A percentile compares a stretch with the other conserved stretches of the same genome.
phyloP scores from a whole-genome alignment of 805 yeast genomes.

The Candida ponderosae region DNA sequence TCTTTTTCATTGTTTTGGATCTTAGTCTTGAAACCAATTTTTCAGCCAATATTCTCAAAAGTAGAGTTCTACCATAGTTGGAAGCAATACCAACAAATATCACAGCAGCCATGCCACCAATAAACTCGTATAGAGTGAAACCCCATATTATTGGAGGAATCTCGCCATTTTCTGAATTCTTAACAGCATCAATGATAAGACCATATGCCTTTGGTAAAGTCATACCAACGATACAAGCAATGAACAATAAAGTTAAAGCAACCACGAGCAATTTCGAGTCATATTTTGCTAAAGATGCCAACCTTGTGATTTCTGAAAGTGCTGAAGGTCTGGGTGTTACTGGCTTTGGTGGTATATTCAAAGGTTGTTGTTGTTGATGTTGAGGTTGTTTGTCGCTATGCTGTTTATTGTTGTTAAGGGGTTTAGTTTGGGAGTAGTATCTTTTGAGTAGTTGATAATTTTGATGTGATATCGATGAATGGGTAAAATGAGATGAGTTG shows the following conservation, averaged over 20 bases:
- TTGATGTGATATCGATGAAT: too few relatives aligned
- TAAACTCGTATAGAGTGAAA: slow-evolving; percentile 51
- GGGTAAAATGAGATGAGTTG: too few relatives aligned
- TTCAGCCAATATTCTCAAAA: slow-evolving; percentile 76
- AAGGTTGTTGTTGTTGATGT: neutral
- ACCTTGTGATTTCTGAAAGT: slow-evolving; percentile 27
- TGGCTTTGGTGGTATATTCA: neutral
- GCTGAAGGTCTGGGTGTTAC: neutral
- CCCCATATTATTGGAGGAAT: slow-evolving; percentile 37
- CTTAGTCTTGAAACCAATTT: slow-evolving; percentile 78
- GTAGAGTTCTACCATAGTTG: slow-evolving; percentile 65
- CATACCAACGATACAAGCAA: slow-evolving; percentile 44
- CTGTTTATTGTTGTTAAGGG: too few relatives aligned
- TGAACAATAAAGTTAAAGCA: slow-evolving; percentile 36
- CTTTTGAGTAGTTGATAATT: too few relatives aligned
- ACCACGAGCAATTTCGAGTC: slow-evolving; percentile 35
- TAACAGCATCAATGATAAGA: slow-evolving; percentile 41
- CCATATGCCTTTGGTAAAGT: slow-evolving; percentile 51
- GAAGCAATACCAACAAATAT: slow-evolving; percentile 55
- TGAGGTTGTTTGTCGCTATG: too few relatives aligned
- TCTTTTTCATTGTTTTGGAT: slow-evolving; percentile 64
- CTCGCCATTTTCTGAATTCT: slow-evolving; percentile 22
- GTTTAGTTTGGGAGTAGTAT: too few relatives aligned
- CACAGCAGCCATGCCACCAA: slow-evolving; percentile 38
- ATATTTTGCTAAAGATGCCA: slow-evolving; percentile 33